These are phyloP conservation scores for Leccinum rimulosum DNA, from an alignment of 768 basidiomycete species.

Conservation along the genomic window DNA sequence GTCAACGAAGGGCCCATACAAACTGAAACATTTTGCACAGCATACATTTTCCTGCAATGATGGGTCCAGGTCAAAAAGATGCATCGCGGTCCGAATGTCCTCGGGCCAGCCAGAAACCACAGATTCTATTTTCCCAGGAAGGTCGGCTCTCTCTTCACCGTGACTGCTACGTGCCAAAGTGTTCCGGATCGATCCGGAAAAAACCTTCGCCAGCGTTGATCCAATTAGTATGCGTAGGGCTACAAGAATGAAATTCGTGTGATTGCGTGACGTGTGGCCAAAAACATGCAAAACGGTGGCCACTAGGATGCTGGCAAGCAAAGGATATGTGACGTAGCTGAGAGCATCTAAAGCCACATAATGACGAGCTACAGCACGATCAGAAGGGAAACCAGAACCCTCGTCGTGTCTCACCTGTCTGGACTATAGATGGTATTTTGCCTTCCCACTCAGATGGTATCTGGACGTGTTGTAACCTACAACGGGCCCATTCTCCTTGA, in stretches of 20 bases:
- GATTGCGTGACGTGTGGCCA: not conserved
- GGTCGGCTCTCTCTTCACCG: not conserved
- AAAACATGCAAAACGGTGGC: not conserved
- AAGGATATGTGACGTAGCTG: no score
- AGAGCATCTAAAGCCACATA: no score
- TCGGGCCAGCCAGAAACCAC: not conserved
- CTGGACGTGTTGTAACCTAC: no score
- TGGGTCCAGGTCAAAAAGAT: not conserved
- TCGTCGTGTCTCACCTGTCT: no score
- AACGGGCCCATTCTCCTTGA: no score
- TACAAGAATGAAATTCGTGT: not conserved
- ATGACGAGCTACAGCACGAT: no score
- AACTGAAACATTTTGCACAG: not conserved
- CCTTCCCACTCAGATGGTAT: no score
- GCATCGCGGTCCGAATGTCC: not conserved
- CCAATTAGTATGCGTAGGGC: not conserved
- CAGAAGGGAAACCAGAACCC: no score
- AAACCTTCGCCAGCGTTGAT: no score
- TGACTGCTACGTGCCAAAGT: not conserved
- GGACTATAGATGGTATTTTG: no score
- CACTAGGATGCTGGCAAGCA: not conserved
- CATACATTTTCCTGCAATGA: not conserved
- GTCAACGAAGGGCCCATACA: not conserved
- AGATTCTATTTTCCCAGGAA: not conserved
- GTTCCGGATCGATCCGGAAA: not conserved